A percentile compares a stretch with the other conserved stretches of the same genome.
Evolutionary conservation across 2,329 filamentous ascomycete genomes (phyloP).

Genomic region (Ophiognomonia clavigignenti-juglandacearum): DNA sequence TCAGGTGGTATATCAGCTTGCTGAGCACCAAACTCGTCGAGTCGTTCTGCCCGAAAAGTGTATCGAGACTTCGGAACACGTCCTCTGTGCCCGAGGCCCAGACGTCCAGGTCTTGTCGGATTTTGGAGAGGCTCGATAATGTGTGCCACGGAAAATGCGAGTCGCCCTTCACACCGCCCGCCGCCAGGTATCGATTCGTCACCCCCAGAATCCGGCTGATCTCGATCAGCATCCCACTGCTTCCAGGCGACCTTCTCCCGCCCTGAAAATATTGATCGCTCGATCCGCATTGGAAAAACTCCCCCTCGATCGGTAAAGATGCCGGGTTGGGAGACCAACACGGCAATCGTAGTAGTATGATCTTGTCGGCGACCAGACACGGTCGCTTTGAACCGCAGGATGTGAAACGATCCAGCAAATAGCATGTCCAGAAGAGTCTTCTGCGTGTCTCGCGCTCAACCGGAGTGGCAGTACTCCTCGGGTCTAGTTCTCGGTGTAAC

Average conservation of each 20-base stretch:
- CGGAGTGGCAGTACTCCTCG: constrained; percentile 55
- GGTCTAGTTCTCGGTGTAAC: constrained; percentile 70
- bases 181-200: constrained; percentile 78
- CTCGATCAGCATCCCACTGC: constrained; percentile 77
- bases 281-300: constrained; percentile 75
- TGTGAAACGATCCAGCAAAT: constrained; percentile 79
- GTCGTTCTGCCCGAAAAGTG: constrained; percentile 71
- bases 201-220: constrained; percentile 77
- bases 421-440: constrained; percentile 85
- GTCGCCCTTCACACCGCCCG: constrained; percentile 82
- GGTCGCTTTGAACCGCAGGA: constrained; percentile 78
- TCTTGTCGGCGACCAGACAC: constrained; percentile 73
- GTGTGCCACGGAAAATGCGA: constrained; percentile 90
- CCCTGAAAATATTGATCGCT: constrained; percentile 70
- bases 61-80: constrained; percentile 69
- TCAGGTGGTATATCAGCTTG: constrained; percentile 81
- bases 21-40: constrained; percentile 75
- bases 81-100: constrained; percentile 82
- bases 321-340: constrained; percentile 64
- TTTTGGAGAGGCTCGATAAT: constrained; percentile 78
- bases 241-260: constrained; percentile 68
- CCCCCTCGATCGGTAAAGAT: constrained; percentile 64
- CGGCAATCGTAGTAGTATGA: constrained; percentile 69
- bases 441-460: constrained; percentile 72
- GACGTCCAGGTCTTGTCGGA: constrained; percentile 76